phyloP scores from a whole-genome alignment of 345 rosid species.

The Brassica napus region DNA sequence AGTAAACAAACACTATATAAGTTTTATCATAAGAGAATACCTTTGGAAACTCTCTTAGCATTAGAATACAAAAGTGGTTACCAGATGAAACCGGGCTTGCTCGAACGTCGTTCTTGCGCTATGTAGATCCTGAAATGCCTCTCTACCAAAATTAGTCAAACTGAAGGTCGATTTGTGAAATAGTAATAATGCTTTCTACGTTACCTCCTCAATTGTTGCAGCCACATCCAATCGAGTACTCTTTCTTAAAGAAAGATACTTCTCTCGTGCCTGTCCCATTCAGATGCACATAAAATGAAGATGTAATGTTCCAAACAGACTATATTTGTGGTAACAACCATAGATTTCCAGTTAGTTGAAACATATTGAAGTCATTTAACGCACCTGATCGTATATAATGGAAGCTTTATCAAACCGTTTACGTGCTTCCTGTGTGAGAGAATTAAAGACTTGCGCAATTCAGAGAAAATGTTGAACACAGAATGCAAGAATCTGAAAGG shows the following conservation, averaged over 20 bases:
- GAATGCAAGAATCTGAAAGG: background rate
- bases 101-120: constrained; percentile 68
- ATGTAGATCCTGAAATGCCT: constrained; percentile 64
- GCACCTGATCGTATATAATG: constrained; percentile 66
- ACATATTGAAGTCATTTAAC: no score
- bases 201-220: constrained; percentile 71
- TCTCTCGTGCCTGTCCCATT: constrained; percentile 69
- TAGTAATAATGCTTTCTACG: constrained; percentile 6
- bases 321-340: background rate
- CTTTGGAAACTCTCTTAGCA: background rate
- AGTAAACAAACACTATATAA: constrained; percentile 16
- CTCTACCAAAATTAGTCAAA: constrained; percentile 56
- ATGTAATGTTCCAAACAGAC: constrained; percentile 4
- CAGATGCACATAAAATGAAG: constrained; percentile 14
- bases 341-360: no score
- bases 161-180: constrained; percentile 29
- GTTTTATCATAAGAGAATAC: background rate
- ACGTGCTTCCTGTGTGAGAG: constrained; percentile 60
- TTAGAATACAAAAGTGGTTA: constrained; percentile 26
- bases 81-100: constrained; percentile 75
- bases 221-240: constrained; percentile 74
- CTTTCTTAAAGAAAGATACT: constrained; percentile 71
- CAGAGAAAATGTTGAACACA: background rate
- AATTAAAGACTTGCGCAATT: constrained; percentile 2
- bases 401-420: constrained; percentile 82